These are phyloP conservation scores for Crucibulum laeve DNA, from an alignment of 768 basidiomycete genomes.

Conservation along the genomic window DNA sequence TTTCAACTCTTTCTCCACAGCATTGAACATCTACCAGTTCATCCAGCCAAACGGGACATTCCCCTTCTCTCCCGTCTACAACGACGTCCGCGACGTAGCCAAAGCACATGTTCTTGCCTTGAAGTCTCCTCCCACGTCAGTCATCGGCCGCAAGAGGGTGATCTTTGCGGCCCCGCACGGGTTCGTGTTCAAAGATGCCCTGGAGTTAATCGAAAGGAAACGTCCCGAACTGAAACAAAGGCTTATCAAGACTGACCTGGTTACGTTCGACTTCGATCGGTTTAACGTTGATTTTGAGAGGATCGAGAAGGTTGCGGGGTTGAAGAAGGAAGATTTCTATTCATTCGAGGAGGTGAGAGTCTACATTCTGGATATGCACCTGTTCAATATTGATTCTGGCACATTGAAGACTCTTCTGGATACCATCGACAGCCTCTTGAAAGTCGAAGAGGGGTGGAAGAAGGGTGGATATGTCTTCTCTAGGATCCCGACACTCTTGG, in stretches of 20 bases:
- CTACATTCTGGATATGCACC: neutral
- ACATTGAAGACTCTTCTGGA: slow-evolving; percentile 22
- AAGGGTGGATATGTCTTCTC: slow-evolving; percentile 9
- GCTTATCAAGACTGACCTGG: slow-evolving; percentile 15
- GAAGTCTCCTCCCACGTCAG: slow-evolving; percentile 16
- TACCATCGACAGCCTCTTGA: slow-evolving; percentile 21
- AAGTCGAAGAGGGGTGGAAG: slow-evolving; percentile 18
- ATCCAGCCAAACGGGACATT: slow-evolving; percentile 20
- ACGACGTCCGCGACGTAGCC: slow-evolving; percentile 33
- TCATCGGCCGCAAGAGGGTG: slow-evolving; percentile 27
- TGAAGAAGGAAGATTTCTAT: slow-evolving; percentile 25
- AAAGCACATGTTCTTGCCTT: slow-evolving; percentile 28
- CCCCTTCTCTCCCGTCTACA: slow-evolving; percentile 17
- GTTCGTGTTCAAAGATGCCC: slow-evolving; percentile 12
- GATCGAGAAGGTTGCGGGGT: slow-evolving; percentile 25
- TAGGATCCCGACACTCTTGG: neutral
- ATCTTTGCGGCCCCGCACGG: slow-evolving; percentile 24
- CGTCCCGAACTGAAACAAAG: slow-evolving; percentile 25
- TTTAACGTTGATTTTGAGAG: slow-evolving; percentile 23
- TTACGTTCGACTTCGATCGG: slow-evolving; percentile 12
- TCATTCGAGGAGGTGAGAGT: slow-evolving; percentile 15
- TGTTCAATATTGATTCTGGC: neutral
- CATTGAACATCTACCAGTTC: slow-evolving; percentile 23
- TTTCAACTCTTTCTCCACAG: slow-evolving; percentile 19
- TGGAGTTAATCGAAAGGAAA: slow-evolving; percentile 20